Evolutionary conservation across 2,329 filamentous ascomycete species (phyloP).

Genomic region (Zymoseptoria crescenta): DNA sequence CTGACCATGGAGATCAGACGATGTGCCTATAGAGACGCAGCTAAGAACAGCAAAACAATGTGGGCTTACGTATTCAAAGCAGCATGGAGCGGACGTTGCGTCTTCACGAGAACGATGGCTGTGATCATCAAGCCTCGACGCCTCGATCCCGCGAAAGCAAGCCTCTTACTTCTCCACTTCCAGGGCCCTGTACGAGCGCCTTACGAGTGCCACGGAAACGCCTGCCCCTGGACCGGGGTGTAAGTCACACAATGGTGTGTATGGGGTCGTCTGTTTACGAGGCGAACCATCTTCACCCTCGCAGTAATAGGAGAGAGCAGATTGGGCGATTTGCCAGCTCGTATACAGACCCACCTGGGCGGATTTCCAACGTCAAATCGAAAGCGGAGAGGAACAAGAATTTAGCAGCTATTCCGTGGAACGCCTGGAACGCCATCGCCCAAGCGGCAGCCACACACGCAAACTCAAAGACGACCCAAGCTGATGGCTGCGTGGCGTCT

Average conservation of each 20-base stretch:
- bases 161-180: background rate
- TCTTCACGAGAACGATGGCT: background rate
- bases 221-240: too few species aligned
- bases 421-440: background rate
- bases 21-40: background rate
- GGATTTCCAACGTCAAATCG: background rate
- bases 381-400: background rate
- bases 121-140: background rate
- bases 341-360: background rate
- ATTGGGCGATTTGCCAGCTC: background rate
- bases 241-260: background rate
- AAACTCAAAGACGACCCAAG: background rate
- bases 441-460: background rate
- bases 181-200: background rate
- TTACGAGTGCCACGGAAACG: background rate
- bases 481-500: background rate
- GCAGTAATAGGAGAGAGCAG: background rate
- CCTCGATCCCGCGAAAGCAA: background rate
- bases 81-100: background rate
- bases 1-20: too few species aligned
- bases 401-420: background rate
- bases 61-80: background rate
- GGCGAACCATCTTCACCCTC: too few species aligned
- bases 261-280: too few species aligned
- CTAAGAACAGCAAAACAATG: background rate